Base-by-base conservation (phyloP, 2,329 filamentous ascomycete genomes). In the Lachnellula hyalina region DNA sequence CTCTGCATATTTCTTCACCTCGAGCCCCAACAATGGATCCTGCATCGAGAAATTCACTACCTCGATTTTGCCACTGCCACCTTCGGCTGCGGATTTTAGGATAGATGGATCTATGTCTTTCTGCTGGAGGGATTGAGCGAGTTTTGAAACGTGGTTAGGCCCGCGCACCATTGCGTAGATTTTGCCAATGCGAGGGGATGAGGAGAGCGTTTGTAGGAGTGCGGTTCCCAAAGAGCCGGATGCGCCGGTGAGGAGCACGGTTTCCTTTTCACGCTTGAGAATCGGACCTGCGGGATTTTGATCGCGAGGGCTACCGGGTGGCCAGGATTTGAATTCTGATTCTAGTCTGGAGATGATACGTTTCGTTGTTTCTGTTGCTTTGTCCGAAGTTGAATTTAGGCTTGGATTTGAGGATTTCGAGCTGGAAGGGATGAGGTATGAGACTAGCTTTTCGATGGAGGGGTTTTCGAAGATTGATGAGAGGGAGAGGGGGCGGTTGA, bases 381-480 rank as follows among this genome's bases (percentile, higher is more conserved):
- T 32, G 28, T 11, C 28, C 8, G 28, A 32, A 54, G 51, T 28
- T 25, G 32, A 14, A n/a, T 17, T 45, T 28, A 38, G 23, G n/a
- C 19, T 12, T 23, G 42, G 46, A 8, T 14, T 50, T 5, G 50
- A 38, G 40, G 64, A 52, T 23, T 49, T 32, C 2, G 28, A 32
- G 28, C 28, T 11, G 8, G 28, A 32, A 32, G 28, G 28, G 28
- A 9, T 11, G 51, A 8, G 65, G 40, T 1, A 44, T 19, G 41
- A 44, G 19, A 54, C 47, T 5, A 69, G 56, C 46, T 62, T 62
- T 5, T 58, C 53, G 32, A 67, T 56, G 11, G 61, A 61, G 2
- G 66, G 64, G 21, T 67, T 63, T 47, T 68, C 67, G 38, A 68
- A 68, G 7, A 69, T 62, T 11, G 60, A 60, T 52, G 61, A 62